Evolutionary conservation across 2,329 filamentous ascomycete species (phyloP).

Genomic region (Talaromyces sp.): DNA sequence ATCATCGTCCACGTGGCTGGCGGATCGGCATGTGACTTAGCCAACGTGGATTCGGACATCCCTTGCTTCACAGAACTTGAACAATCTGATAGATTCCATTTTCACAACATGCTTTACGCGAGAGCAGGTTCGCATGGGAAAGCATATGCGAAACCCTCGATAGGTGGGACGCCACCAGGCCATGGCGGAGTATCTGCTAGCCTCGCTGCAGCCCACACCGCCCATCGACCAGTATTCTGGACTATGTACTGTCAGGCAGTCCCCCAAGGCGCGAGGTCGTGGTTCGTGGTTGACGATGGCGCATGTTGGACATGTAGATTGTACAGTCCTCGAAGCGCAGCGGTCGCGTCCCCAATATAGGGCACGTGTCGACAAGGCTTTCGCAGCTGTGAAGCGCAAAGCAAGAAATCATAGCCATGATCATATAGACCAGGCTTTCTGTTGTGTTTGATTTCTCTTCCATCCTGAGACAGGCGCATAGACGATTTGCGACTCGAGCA

Average conservation of each 20-base stretch:
- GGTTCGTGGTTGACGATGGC: background rate
- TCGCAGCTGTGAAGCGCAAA: background rate
- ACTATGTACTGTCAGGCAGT: background rate
- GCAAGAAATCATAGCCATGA: background rate
- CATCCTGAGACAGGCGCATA: background rate
- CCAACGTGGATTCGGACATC: background rate
- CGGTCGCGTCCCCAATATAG: background rate
- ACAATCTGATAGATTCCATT: background rate
- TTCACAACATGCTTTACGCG: background rate
- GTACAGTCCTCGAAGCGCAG: background rate
- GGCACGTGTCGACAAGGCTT: background rate
- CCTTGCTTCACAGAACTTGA: background rate
- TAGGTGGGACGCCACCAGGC: background rate
- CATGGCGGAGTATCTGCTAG: background rate
- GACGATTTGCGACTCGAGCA: background rate
- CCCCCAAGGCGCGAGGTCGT: background rate
- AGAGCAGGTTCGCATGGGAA: background rate
- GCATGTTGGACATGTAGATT: background rate
- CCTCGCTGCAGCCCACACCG: background rate
- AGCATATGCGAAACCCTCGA: background rate
- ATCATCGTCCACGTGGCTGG: constrained; percentile 7
- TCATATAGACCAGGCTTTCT: background rate
- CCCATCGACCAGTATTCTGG: background rate
- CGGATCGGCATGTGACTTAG: constrained; percentile 4
- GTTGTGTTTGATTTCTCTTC: background rate